Percentiles rank a stretch among this genome's conserved stretches.
phyloP scores from a whole-genome alignment of 2,329 filamentous ascomycete genomes.

The Stachybotrys echinatus region DNA sequence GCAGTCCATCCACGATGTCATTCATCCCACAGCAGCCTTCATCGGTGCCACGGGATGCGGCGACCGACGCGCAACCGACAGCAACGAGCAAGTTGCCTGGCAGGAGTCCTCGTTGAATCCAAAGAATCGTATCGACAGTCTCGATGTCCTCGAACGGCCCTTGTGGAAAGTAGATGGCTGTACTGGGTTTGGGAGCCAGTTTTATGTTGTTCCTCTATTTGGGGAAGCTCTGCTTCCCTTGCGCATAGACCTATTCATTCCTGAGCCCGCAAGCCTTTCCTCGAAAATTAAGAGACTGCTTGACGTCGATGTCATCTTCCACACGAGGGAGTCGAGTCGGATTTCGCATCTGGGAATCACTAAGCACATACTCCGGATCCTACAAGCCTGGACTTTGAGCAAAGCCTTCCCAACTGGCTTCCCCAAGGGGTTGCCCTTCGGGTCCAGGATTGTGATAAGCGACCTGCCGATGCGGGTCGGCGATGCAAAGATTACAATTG shows the following conservation, averaged over 20 bases:
- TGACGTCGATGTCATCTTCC: slow-evolving; percentile 45
- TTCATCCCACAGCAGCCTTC: slow-evolving; percentile 55
- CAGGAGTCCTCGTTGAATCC: slow-evolving; percentile 48
- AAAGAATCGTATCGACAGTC: slow-evolving; percentile 55
- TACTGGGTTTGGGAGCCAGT: slow-evolving; percentile 51
- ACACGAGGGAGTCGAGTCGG: slow-evolving; percentile 45
- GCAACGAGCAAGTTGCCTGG: slow-evolving; percentile 28
- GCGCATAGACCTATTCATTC: slow-evolving; percentile 54
- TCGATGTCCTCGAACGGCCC: slow-evolving; percentile 36
- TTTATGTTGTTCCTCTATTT: slow-evolving; percentile 51
- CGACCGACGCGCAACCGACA: background rate
- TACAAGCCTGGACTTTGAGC: slow-evolving; percentile 44
- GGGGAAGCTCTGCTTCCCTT: slow-evolving; percentile 39
- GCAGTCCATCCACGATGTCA: slow-evolving; percentile 46
- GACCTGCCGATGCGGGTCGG: slow-evolving; percentile 42
- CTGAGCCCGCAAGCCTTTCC: slow-evolving; percentile 39
- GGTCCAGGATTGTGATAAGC: slow-evolving; percentile 50
- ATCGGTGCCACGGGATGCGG: background rate
- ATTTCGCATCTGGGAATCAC: slow-evolving; percentile 46
- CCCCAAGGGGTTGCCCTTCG: slow-evolving; percentile 48
- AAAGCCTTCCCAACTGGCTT: slow-evolving; percentile 21
- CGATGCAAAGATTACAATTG: slow-evolving; percentile 40
- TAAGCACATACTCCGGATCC: slow-evolving; percentile 46
- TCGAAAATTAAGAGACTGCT: slow-evolving; percentile 38
- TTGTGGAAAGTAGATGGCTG: slow-evolving; percentile 57